Evolutionary conservation across 176 grass and related monocot genomes (phyloP).

Genomic region (Themeda triandra): DNA sequence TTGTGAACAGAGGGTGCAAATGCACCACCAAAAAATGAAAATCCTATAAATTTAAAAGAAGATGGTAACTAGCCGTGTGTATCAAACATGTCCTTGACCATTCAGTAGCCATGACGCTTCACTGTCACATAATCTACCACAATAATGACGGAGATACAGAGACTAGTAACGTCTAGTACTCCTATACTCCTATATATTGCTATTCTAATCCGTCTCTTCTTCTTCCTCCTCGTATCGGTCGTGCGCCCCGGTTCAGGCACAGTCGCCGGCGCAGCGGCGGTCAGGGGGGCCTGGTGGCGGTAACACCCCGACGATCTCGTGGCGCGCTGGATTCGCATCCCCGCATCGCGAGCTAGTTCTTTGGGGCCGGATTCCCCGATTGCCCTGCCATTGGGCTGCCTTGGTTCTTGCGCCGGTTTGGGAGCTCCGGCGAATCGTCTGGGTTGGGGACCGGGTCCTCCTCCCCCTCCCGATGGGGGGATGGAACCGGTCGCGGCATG

Average conservation of each 20-base stretch:
- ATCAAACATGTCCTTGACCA: no score
- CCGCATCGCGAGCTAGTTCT: neutral
- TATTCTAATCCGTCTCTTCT: neutral
- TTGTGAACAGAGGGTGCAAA: no score
- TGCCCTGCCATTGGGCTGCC: neutral
- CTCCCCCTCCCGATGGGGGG: slow-evolving; percentile 1
- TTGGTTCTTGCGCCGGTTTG: neutral
- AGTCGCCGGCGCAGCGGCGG: neutral
- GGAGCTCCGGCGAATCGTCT: neutral
- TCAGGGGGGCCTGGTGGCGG: neutral
- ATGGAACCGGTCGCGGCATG: neutral
- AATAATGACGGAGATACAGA: no score
- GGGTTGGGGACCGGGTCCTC: neutral
- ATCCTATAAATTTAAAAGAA: no score
- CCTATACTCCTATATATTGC: neutral
- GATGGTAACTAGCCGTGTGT: no score
- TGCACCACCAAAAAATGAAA: no score
- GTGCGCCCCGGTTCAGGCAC: no score
- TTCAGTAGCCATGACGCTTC: no score
- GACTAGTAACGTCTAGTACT: no score
- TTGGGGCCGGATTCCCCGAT: neutral
- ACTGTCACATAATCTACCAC: no score
- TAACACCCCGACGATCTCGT: neutral
- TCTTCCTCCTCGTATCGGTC: neutral
- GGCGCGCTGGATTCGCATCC: neutral